Evolutionary conservation across 768 basidiomycete species (phyloP), one percentile per base, ranked within the genome.

Genomic region (Boletus sp.): DNA sequence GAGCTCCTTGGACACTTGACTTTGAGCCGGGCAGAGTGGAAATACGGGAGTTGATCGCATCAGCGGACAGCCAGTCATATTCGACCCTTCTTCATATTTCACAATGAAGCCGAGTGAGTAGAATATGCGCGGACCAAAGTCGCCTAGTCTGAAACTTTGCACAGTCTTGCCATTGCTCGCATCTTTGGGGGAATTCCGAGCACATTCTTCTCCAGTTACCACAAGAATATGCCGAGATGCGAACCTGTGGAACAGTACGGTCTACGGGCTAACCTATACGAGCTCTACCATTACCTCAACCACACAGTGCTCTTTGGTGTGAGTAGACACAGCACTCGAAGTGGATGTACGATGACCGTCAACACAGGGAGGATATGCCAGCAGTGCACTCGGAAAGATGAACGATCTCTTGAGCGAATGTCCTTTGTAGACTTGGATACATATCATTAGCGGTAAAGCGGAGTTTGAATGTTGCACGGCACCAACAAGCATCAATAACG

Each of bases 281-380:
- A 89, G 67, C 70, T 91, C 27, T 92, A 87, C 58, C 90, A 92
- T 69, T 89, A 90, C 63, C 71, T 91, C 58, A 92, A 92, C 61
- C 90, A 92, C 62, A 88, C 89, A 0, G 72, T 88, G 5, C 66
- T 92, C 5, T 91, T 91, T 63, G 87, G 87, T 55, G 89, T 90
- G 64, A 73, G 85, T 74, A 9, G 33, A 40, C 19, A 9, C 10
- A 34, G 1, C 6, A 10, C 2, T 14, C 7, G 9, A 21, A 3
- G 9, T 9, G 37, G 19, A 10, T 1, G 33, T n/a, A 8, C 52
- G 15, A 47, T 30, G 39, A 50, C 25, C n/a, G 35, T 54, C 17
- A 4, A 42, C 32, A 44, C 56, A 76, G 77, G 72, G 74, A 17
- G 72, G 76, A 52, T 88, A 88, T 63, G 80, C 82, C 8, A 55